Evolutionary conservation across 2,329 filamentous ascomycete species (phyloP).

Genomic region (Pseudopyrenochaeta lycopersici): DNA sequence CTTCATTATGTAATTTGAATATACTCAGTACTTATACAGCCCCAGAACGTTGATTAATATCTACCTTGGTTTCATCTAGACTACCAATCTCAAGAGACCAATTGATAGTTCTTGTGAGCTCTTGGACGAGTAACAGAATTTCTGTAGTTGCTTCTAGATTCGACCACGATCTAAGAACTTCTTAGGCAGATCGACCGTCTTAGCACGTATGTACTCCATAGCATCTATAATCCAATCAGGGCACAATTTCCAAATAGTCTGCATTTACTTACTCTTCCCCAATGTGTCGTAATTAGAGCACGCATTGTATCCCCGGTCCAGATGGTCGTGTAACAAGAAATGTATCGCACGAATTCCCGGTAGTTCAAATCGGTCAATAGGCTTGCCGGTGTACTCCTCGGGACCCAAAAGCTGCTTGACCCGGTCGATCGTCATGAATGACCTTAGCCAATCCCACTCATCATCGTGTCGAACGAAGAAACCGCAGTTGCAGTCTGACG

Average conservation of each 20-base stretch:
- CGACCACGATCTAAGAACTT: conserved; percentile 20
- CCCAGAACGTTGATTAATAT: too few species aligned
- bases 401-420: conserved; percentile 29
- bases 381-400: conserved; percentile 24
- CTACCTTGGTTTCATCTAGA: too few species aligned
- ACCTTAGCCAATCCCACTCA: conserved; percentile 37
- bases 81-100: too few species aligned
- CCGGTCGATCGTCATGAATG: conserved; percentile 25
- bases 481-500: conserved; percentile 31
- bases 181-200: conserved; percentile 25
- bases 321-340: conserved; percentile 55
- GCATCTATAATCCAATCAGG: conserved; percentile 14
- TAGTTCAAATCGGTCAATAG: conserved; percentile 18
- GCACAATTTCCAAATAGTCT: neutral
- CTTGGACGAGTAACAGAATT: too few species aligned
- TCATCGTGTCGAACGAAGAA: conserved; percentile 34
- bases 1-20: too few species aligned
- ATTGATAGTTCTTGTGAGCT: too few species aligned
- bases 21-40: too few species aligned
- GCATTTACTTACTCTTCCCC: conserved; percentile 44
- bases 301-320: conserved; percentile 53
- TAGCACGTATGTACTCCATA: conserved; percentile 29
- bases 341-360: conserved; percentile 41
- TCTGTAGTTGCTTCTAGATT: conserved; percentile 3
- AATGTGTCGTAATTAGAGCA: conserved; percentile 54